Conservation (phyloP, 768 basidiomycete species). For the Imleria badia region DNA sequence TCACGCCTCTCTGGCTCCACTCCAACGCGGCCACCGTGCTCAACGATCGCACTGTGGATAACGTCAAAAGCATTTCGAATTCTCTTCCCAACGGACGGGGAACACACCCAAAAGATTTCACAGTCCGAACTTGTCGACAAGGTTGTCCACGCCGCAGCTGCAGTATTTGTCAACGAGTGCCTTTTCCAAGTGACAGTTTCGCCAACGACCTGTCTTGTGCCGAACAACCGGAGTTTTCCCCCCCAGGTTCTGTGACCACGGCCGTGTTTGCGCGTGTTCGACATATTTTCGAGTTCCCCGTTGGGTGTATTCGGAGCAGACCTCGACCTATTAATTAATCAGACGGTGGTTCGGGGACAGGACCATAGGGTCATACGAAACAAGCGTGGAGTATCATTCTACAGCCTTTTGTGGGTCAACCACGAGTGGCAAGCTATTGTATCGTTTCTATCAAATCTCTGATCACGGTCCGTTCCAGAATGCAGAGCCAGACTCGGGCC, state of each 20-base stretch:
- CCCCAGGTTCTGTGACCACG: neutral
- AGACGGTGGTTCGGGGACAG: neutral
- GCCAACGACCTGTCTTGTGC: neutral
- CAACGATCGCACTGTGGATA: constrained; percentile 17
- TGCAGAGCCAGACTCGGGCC: neutral
- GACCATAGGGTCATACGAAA: constrained; percentile 3
- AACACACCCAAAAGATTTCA: constrained; percentile 9
- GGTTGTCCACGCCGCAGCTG: constrained; percentile 10
- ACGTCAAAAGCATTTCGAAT: constrained; percentile 16
- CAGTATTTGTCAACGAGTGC: constrained; percentile 1
- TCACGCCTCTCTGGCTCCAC: constrained; percentile 9
- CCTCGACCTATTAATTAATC: constrained; percentile 14
- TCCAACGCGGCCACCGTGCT: constrained; percentile 1
- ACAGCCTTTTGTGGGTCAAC: neutral
- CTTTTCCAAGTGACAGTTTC: constrained; percentile 1
- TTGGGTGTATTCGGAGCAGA: neutral
- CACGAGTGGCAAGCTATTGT: constrained; percentile 1
- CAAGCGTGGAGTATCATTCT: constrained; percentile 11
- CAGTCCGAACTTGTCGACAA: constrained; percentile 18
- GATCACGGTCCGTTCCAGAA: constrained; percentile 4
- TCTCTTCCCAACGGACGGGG: neutral
- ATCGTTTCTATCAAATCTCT: constrained; percentile 5
- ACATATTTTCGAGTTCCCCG: constrained; percentile 4
- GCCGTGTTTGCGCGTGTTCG: neutral
- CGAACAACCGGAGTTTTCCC: neutral